Percentiles rank a stretch among this genome's conserved stretches.
These are phyloP conservation scores for Collybiopsis luxurians DNA, from an alignment of 768 basidiomycete genomes.

Conservation along the genomic window DNA sequence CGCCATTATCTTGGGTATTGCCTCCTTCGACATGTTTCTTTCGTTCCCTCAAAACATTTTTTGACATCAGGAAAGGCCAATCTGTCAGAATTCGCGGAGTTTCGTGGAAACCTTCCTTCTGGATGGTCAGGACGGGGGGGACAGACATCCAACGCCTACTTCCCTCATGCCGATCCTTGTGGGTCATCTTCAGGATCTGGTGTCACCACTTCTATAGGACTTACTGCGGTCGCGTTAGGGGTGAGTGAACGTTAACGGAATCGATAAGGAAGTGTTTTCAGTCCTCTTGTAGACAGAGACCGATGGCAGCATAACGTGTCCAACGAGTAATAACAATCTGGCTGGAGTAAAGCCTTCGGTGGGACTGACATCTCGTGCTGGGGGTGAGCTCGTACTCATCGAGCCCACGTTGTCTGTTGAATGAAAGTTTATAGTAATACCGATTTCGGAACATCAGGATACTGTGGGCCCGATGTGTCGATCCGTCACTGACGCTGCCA, in stretches of 20 bases:
- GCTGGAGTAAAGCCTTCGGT: slow-evolving; percentile 61
- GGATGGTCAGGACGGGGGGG: slow-evolving; percentile 49
- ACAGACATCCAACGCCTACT: slow-evolving; percentile 39
- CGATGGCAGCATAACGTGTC: slow-evolving; percentile 43
- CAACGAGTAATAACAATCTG: slow-evolving; percentile 48
- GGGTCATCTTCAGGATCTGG: slow-evolving; percentile 45
- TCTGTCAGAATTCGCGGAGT: slow-evolving; percentile 42
- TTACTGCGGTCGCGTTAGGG: slow-evolving; percentile 15
- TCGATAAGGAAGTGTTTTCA: too few species aligned
- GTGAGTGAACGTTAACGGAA: too few species aligned
- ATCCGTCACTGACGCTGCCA: slow-evolving; percentile 34
- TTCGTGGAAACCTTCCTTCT: slow-evolving; percentile 30
- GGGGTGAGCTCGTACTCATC: slow-evolving; percentile 32
- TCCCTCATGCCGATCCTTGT: slow-evolving; percentile 37
- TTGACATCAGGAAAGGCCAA: slow-evolving; percentile 31
- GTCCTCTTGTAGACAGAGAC: too few species aligned
- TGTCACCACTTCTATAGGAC: slow-evolving; percentile 36
- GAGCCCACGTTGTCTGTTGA: too few species aligned
- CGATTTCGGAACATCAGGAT: slow-evolving; percentile 39
- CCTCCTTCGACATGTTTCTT: background rate
- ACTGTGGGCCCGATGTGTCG: slow-evolving; percentile 35
- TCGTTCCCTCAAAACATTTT: background rate
- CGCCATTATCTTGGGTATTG: slow-evolving; percentile 29
- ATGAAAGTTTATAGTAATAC: slow-evolving; percentile 31
- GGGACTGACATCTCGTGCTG: slow-evolving; percentile 53